phyloP scores from a whole-genome alignment of 345 rosid species.

The Arabis alpina region DNA sequence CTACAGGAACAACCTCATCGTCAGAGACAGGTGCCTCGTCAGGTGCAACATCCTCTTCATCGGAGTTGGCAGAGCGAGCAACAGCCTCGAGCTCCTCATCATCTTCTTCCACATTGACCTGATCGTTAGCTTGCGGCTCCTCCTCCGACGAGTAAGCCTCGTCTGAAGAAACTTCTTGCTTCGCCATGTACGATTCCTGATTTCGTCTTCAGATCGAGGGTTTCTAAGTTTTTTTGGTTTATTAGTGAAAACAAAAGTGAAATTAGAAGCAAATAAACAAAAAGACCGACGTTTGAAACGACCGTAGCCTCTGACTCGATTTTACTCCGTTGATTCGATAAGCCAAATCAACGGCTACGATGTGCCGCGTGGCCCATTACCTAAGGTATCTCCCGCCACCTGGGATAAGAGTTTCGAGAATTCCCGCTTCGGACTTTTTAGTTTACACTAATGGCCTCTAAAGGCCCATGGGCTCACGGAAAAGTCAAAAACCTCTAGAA shows the following conservation, averaged over 20 bases:
- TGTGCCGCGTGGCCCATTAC: conserved; percentile 2
- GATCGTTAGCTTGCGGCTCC: conserved; percentile 65
- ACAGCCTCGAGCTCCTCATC: conserved; percentile 99
- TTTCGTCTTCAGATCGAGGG: conserved; percentile 50
- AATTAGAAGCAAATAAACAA: not conserved
- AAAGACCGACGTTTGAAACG: conserved; percentile 25
- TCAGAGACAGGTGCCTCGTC: conserved; percentile 34
- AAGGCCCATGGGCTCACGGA: conserved; percentile 22
- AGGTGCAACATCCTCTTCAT: conserved; percentile 48
- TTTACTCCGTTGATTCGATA: conserved; percentile 37
- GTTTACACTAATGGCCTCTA: not conserved
- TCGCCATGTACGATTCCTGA: conserved; percentile 56
- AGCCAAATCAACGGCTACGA: conserved; percentile 32
- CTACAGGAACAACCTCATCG: conserved; percentile 26
- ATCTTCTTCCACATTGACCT: conserved; percentile 72
- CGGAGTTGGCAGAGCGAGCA: conserved; percentile 66
- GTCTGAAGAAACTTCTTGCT: conserved; percentile 67
- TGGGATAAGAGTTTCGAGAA: conserved; percentile 12
- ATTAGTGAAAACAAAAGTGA: conserved; percentile 21
- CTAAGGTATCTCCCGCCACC: conserved; percentile 28
- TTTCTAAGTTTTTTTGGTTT: conserved; percentile 25
- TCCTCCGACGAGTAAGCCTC: conserved; percentile 49
- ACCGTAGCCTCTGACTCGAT: conserved; percentile 24
- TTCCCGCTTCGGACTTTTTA: conserved; percentile 39
- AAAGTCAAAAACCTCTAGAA: conserved; percentile 5